A percentile compares a stretch with the other conserved stretches of the same genome.
Evolutionary conservation across 345 rosid genomes (phyloP).

Genomic region (Alliaria petiolata): DNA sequence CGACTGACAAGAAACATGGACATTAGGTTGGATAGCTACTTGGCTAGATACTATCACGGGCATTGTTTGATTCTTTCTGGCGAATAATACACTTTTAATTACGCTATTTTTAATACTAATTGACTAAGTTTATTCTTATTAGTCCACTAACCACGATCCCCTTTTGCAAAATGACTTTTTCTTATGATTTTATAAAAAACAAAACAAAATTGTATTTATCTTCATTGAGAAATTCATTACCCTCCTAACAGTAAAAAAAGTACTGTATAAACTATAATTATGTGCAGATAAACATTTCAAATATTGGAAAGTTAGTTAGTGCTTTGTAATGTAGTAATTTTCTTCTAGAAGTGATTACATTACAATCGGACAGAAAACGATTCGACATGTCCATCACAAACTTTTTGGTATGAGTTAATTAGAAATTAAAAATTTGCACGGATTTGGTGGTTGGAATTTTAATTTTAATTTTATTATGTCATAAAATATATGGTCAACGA

Average conservation of each 20-base stretch:
- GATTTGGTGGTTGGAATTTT: background rate
- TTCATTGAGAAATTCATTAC: background rate
- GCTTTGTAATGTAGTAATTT: background rate
- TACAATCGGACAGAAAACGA: background rate
- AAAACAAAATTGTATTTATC: too few species aligned
- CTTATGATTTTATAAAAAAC: too few species aligned
- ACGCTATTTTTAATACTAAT: background rate
- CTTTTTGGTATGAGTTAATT: background rate
- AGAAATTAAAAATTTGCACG: background rate
- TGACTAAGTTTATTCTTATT: background rate
- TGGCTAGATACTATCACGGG: constrained; percentile 16
- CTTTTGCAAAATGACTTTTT: constrained; percentile 1
- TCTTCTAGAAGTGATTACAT: background rate
- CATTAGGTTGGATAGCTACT: background rate
- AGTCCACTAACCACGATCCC: constrained; percentile 10
- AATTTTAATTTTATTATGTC: background rate
- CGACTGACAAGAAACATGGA: constrained; percentile 12
- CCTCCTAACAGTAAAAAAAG: background rate
- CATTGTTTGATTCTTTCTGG: background rate
- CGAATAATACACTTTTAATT: background rate
- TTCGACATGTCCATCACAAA: background rate
- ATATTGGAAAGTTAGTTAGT: background rate
- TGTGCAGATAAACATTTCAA: background rate
- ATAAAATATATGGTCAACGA: constrained; percentile 13
- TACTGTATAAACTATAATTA: too few species aligned